A percentile compares a stretch with the other conserved stretches of the same genome.
These are phyloP conservation scores for Leishmania guyanensis DNA, from an alignment of 208 protist genomes.

Conservation along the genomic window DNA sequence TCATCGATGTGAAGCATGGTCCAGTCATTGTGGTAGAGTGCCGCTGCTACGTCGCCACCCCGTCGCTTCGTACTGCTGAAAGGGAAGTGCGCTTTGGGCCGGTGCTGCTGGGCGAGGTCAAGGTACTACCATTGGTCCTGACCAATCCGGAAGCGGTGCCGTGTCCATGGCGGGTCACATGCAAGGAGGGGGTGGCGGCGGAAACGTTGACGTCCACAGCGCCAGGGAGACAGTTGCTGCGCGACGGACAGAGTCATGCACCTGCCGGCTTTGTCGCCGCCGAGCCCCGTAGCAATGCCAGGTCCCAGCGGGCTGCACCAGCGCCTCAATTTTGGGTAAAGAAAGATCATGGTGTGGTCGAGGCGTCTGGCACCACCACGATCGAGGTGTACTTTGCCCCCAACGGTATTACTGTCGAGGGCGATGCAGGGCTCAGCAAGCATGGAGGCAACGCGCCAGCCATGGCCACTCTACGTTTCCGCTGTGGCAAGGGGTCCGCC, in stretches of 20 bases:
- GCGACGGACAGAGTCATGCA: neutral
- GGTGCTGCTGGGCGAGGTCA: conserved; percentile 84
- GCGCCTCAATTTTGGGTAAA: conserved; percentile 71
- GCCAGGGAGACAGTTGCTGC: neutral
- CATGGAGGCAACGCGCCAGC: neutral
- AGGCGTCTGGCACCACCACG: conserved; percentile 50
- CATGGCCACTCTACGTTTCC: conserved; percentile 51
- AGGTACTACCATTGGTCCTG: conserved; percentile 84
- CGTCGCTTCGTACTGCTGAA: conserved; percentile 69
- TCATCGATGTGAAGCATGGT: conserved; percentile 84
- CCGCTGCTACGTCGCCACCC: conserved; percentile 92
- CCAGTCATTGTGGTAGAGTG: conserved; percentile 83
- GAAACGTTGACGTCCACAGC: neutral
- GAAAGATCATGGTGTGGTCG: conserved; percentile 69
- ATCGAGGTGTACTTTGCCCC: conserved; percentile 79
- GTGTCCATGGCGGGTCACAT: conserved; percentile 87
- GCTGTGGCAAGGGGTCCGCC: conserved; percentile 54
- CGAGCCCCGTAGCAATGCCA: neutral
- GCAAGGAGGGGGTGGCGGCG: conserved; percentile 32
- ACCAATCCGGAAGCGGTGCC: conserved; percentile 87
- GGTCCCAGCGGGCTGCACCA: neutral
- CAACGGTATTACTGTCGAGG: neutral
- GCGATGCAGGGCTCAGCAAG: neutral
- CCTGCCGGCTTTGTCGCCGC: neutral
- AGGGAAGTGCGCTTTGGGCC: conserved; percentile 87